phyloP scores from a whole-genome alignment of 106 monocot species.

The Dendrobium chrysotoxum region DNA sequence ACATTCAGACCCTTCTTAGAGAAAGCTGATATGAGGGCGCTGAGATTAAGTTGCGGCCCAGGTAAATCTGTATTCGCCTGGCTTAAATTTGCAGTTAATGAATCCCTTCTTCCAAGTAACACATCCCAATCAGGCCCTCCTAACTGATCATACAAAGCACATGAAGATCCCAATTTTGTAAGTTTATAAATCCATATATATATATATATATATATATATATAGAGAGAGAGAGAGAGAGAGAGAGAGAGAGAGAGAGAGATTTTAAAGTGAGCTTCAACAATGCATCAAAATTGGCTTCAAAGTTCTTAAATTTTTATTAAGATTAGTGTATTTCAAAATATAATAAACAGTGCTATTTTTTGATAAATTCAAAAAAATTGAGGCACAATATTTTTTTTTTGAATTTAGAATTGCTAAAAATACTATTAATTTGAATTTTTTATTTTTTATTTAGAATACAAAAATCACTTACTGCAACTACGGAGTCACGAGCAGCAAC shows the following conservation, averaged over 20 bases:
- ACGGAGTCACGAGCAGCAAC: conserved; percentile 60
- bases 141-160: conserved; percentile 24
- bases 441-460: too few relatives aligned
- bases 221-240: too few relatives aligned
- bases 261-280: too few relatives aligned
- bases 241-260: too few relatives aligned
- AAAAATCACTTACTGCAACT: conserved; percentile 18
- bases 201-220: not conserved
- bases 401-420: too few relatives aligned
- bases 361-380: too few relatives aligned
- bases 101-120: conserved; percentile 64
- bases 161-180: not conserved
- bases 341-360: too few relatives aligned
- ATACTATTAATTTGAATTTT: too few relatives aligned
- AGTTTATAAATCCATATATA: not conserved
- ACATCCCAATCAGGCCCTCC: conserved; percentile 58
- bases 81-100: conserved; percentile 43
- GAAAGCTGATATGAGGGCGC: conserved; percentile 35
- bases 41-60: conserved; percentile 24
- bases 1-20: conserved; percentile 33
- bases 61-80: conserved; percentile 54
- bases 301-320: too few relatives aligned
- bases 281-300: too few relatives aligned
- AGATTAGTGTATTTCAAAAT: too few relatives aligned
- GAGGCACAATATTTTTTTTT: too few relatives aligned